These are phyloP conservation scores for Lecanicillium sp. DNA, from an alignment of 2,329 filamentous ascomycete species.

Conservation along the genomic window DNA sequence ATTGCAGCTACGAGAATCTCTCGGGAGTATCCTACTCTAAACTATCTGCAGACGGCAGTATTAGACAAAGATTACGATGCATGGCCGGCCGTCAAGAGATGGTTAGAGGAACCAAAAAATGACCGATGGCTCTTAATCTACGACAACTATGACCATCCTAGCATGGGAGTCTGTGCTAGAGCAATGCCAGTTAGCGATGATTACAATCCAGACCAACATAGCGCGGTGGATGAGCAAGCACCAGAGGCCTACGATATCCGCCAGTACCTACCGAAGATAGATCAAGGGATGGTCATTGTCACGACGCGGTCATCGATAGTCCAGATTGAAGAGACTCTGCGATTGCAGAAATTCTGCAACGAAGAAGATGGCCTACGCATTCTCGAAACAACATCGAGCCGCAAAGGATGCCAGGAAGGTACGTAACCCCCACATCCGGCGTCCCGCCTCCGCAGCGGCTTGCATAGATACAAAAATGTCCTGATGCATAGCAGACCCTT, in stretches of 20 bases:
- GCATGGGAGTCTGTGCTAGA: conserved; percentile 12
- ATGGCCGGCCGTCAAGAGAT: conserved; percentile 26
- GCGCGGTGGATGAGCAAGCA: neutral
- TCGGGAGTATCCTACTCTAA: conserved; percentile 15
- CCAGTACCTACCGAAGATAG: conserved; percentile 18
- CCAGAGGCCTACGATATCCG: conserved; percentile 22
- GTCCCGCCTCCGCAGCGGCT: no score
- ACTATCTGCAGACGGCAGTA: conserved; percentile 15
- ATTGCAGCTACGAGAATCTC: conserved; percentile 20
- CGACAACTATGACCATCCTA: conserved; percentile 34
- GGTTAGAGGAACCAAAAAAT: conserved; percentile 27
- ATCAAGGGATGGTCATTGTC: conserved; percentile 34
- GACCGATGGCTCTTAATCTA: conserved; percentile 30
- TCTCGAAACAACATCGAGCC: conserved; percentile 19
- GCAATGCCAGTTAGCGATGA: neutral
- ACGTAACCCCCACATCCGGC: conserved; percentile 3
- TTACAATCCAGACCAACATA: neutral
- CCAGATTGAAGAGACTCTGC: conserved; percentile 23
- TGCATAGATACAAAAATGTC: no score
- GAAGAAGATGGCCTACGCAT: conserved; percentile 22
- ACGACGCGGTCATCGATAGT: conserved; percentile 28
- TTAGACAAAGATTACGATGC: conserved; percentile 17
- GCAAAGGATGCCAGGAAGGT: conserved; percentile 18
- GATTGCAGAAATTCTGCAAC: conserved; percentile 23
- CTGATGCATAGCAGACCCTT: conserved; percentile 17